A percentile compares a stretch with the other conserved stretches of the same genome.
These are phyloP conservation scores for Immersiporthe knoxdaviesiana DNA, from an alignment of 2,329 filamentous ascomycete species.

Conservation along the genomic window DNA sequence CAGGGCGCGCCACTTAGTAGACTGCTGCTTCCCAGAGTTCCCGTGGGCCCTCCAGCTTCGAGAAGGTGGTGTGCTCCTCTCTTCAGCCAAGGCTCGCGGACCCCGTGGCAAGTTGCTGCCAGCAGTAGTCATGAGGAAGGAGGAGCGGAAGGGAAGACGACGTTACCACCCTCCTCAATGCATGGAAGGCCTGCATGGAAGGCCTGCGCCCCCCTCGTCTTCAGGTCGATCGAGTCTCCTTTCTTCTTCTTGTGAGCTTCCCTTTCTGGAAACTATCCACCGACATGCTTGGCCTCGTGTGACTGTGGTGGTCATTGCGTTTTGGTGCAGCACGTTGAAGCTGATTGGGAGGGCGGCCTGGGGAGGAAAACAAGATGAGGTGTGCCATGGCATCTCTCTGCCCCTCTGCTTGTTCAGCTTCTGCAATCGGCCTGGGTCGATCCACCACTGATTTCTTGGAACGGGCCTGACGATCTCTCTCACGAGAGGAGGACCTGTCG, in stretches of 20 bases:
- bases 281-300: not conserved
- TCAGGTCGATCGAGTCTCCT: not conserved
- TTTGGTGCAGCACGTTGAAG: not conserved
- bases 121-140: not conserved
- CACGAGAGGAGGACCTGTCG: not conserved
- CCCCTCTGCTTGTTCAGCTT: slow-evolving; percentile 6
- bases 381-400: not conserved
- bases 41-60: not conserved
- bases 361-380: not conserved
- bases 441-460: not conserved
- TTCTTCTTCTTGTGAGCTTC: slow-evolving; percentile 7
- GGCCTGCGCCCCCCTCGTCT: no score
- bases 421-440: slow-evolving; percentile 5
- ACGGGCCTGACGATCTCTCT: not conserved
- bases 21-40: not conserved
- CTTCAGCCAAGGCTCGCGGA: not conserved
- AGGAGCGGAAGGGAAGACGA: not conserved
- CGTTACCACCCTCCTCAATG: not conserved
- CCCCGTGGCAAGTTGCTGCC: no score
- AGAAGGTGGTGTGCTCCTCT: slow-evolving; percentile 15
- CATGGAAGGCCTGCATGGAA: not conserved
- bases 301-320: not conserved
- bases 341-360: slow-evolving; percentile 12
- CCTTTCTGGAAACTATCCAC: slow-evolving; percentile 2
- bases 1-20: not conserved